A percentile compares a stretch with the other conserved stretches of the same genome.
Evolutionary conservation across 331 rosid genomes (phyloP).

Genomic region (Acacia pycnantha): DNA sequence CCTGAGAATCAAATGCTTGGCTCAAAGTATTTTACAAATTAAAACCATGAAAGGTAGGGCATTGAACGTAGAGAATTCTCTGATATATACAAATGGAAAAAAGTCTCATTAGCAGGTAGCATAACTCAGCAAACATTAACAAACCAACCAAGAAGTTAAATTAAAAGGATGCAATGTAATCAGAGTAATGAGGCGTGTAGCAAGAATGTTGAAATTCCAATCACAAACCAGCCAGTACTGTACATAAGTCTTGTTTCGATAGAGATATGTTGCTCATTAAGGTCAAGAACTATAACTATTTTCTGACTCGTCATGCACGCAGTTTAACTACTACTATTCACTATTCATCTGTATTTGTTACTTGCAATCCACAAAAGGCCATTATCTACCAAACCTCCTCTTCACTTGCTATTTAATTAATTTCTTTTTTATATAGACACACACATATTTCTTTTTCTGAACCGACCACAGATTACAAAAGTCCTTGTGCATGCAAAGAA

Average conservation of each 20-base stretch:
- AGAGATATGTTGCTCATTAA: background rate
- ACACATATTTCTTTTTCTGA: background rate
- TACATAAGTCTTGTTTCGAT: background rate
- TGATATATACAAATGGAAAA: background rate
- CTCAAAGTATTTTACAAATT: background rate
- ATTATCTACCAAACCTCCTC: background rate
- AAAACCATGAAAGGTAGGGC: background rate
- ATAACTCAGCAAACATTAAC: background rate
- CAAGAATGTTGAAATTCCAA: background rate
- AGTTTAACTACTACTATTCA: background rate
- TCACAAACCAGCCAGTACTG: background rate
- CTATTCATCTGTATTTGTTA: background rate
- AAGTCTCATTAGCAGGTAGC: background rate
- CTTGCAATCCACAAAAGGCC: background rate
- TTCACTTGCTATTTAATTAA: background rate
- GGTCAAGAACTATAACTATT: slow-evolving; percentile 11
- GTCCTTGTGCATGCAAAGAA: slow-evolving; percentile 14
- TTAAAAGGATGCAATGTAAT: too few species aligned
- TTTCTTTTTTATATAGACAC: background rate
- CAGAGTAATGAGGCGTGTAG: background rate
- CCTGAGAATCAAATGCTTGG: background rate
- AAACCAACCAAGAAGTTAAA: background rate
- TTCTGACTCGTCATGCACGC: background rate
- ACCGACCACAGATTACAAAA: slow-evolving; percentile 17
- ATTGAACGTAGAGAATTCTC: background rate